Base-by-base conservation (phyloP, 805 yeast genomes). In the Metschnikowia kunwiensis region DNA sequence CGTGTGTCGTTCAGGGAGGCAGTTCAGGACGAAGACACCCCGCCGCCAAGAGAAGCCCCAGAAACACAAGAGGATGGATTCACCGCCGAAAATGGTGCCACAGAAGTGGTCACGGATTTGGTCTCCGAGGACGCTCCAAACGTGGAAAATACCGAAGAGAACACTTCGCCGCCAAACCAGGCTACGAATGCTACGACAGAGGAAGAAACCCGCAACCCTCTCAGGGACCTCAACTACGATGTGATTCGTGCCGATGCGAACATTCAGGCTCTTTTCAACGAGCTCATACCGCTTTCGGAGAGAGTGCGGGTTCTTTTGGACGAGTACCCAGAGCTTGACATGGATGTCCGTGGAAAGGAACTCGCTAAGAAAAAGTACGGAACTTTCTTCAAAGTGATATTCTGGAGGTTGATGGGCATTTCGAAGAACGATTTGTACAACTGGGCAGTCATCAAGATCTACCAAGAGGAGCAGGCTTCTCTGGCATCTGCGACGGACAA, bases 381-480 rank as follows among this genome's bases (percentile, higher is more conserved):
- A 12, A 38, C 44, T 22, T 7, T 54, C 31, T 43, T 63, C 47
- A 56, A 61, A 54, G 49, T 47, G 42, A 11, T 72, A 0, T 75
- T 75, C 53, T 80, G 84, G 82, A 55, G 53, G 25, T 17, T 75
- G 4, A 75, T 80, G 80, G 82, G 84, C 1, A 65, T 80, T 23
- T 49, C 69, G 3, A 62, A 51, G 32, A 46, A 54, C 7, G 78
- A 80, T 42, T 47, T 80, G 35, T 70, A 67, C 49, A 64, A 75
- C 53, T 72, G 77, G 63, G 76, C 74, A 11, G 77, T 78, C 12
- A 36, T 47, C 34, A 38, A 38, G 25, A 21, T 40, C n/a, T 47
- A 38, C 32, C 50, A 42, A 22, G 34, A 30, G 34, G 32, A 35
- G 29, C 45, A 30, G 38, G 41, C 41, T 28, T 24, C 36, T 24